These are phyloP conservation scores for Microthyrium microscopicum DNA, from an alignment of 2,329 filamentous ascomycete species.

Conservation along the genomic window DNA sequence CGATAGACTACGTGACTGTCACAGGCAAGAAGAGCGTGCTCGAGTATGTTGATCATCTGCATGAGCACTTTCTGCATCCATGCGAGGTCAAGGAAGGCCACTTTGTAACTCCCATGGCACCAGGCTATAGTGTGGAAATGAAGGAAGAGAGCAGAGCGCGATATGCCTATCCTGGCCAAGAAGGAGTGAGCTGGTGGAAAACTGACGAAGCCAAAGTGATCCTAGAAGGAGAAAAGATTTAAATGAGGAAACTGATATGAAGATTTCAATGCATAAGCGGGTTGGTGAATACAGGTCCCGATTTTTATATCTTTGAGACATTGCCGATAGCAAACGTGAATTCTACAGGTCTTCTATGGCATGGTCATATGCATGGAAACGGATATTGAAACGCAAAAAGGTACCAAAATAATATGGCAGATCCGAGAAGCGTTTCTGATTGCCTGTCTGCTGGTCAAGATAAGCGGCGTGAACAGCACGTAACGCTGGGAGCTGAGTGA, in stretches of 20 bases:
- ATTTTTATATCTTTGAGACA: no score
- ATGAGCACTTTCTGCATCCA: slow-evolving; percentile 83
- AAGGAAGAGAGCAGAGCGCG: slow-evolving; percentile 71
- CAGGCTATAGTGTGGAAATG: slow-evolving; percentile 91
- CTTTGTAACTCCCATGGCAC: slow-evolving; percentile 67
- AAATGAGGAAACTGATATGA: not conserved
- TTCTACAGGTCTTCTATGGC: no score
- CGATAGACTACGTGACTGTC: slow-evolving; percentile 83
- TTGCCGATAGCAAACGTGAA: no score
- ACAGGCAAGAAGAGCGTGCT: slow-evolving; percentile 65
- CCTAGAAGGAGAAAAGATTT: slow-evolving; percentile 39
- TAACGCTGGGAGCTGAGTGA: no score
- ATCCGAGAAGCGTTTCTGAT: no score
- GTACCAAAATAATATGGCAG: no score
- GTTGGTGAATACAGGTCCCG: no score
- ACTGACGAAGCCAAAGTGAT: slow-evolving; percentile 63
- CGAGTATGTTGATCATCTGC: slow-evolving; percentile 85
- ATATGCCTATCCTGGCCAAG: slow-evolving; percentile 60
- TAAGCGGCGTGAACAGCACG: no score
- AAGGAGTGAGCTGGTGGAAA: slow-evolving; percentile 73
- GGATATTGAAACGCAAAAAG: no score
- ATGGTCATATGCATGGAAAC: no score
- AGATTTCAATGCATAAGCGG: no score
- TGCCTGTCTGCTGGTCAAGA: no score
- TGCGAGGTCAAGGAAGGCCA: slow-evolving; percentile 67